Base-by-base conservation (phyloP, 208 protist genomes). In the Polymyxa betae region DNA sequence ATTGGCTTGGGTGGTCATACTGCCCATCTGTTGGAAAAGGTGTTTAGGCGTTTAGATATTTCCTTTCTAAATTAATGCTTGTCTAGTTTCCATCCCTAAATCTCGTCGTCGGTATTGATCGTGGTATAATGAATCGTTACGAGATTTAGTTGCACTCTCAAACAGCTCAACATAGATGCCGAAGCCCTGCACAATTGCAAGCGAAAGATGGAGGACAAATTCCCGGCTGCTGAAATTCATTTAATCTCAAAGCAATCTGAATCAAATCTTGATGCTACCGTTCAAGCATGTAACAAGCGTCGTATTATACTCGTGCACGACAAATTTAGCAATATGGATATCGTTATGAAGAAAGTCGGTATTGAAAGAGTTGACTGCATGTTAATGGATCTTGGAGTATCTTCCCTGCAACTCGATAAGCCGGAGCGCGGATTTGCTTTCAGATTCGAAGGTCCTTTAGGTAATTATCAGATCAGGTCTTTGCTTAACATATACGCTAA, bases 1-100 rank as follows among this genome's bases (percentile, higher is more conserved):
- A n/a, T 82, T n/a, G 72, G 72, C 5, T n/a, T 82, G 5, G 72
- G 72, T 35, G 72, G 72, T 5, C 72, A 82, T 82, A n/a, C 72
- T 20, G 72, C 5, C 5, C n/a, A 40, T 43, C 72, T 82, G 16
- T 82, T 82, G 72, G 40, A 43, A 20, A 43, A 82, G 72, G 72
- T 82, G 40, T 38, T 40, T 5, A 20, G 5, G n/a, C 72, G 72
- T 82, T 16, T 20, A 43, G 16, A 45, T 82, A 82, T 20, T 35
- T 40, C 5, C 5, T 43, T 16, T 82, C 40, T 40, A 82, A 35
- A 20, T 5, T 40, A 5, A 35, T 5, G 72, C 16, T 82, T 45
- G 5, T 45, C n/a, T 35, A 82, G 72, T 82, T 82, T 35, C 72
- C 72, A 20, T 82, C 72, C 5, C 5, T 82, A 43, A 82, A 12